Percentiles rank a stretch among this genome's conserved stretches.
phyloP scores from a whole-genome alignment of 306 rosid genomes.

The Hylodesmum podocarpum region DNA sequence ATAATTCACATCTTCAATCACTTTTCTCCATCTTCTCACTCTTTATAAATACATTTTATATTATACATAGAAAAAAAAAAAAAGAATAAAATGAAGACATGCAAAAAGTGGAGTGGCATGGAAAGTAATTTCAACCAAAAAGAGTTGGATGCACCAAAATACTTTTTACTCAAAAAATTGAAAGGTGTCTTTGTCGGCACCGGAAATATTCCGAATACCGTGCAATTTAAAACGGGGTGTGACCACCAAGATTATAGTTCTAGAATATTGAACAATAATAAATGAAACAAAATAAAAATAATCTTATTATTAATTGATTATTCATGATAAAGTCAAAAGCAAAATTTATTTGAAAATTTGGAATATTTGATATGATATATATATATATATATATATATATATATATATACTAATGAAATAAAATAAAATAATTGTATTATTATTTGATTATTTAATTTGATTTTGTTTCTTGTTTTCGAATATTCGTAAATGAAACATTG shows the following conservation, averaged over 20 bases:
- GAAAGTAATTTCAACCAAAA: background rate
- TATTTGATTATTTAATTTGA: too few species aligned
- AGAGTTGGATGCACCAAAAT: background rate
- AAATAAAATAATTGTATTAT: too few species aligned
- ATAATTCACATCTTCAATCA: background rate
- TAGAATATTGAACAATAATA: background rate
- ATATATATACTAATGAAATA: too few species aligned
- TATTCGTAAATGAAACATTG: too few species aligned
- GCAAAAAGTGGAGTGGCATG: background rate
- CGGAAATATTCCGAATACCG: conserved; percentile 40
- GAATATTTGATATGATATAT: too few species aligned
- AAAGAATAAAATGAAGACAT: background rate
- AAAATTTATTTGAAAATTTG: too few species aligned
- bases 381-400: too few species aligned
- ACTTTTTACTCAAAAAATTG: conserved; percentile 15
- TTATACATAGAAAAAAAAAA: too few species aligned
- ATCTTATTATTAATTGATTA: background rate
- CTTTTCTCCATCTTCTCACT: background rate
- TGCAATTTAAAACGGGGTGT: background rate
- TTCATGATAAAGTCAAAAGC: background rate
- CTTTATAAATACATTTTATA: too few species aligned
- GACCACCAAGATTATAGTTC: background rate
- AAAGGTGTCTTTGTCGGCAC: conserved; percentile 52
- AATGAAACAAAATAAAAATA: background rate
- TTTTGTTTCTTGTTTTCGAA: too few species aligned